Evolutionary conservation across 495 filamentous ascomycete species (phyloP).

Genomic region (Rhypophila decipiens): DNA sequence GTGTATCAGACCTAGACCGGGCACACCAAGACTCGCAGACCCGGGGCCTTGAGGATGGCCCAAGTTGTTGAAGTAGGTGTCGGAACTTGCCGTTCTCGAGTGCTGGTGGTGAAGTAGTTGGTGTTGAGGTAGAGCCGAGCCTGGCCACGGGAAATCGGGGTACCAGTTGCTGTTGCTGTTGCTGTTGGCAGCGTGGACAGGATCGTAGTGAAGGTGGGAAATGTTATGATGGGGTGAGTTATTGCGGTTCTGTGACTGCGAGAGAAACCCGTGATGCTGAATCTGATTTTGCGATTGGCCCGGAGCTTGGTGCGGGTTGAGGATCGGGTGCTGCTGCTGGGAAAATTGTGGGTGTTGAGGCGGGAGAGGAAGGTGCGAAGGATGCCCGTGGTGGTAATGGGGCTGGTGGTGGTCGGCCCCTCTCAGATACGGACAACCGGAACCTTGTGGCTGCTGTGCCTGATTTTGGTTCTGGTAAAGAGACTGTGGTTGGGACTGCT

Average conservation of each 20-base stretch:
- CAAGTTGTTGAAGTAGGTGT: background rate
- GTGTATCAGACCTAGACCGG: background rate
- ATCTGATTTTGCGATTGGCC: background rate
- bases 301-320: background rate
- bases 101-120: background rate
- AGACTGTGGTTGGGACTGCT: constrained; percentile 4
- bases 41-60: background rate
- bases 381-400: constrained; percentile 2
- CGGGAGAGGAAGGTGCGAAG: background rate
- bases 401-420: constrained; percentile 1
- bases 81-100: background rate
- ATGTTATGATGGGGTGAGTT: constrained; percentile 1
- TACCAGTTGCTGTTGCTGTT: too few relatives aligned
- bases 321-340: background rate
- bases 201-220: constrained; percentile 11
- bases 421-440: background rate
- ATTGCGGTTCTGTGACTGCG: background rate
- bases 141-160: constrained; percentile 7
- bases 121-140: background rate
- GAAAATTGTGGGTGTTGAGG: constrained; percentile 3
- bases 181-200: constrained; percentile 14
- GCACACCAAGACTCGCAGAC: too few relatives aligned
- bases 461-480: background rate
- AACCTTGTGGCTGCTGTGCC: background rate
- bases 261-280: constrained; percentile 1